Evolutionary conservation across 345 rosid species (phyloP), one percentile per base, ranked within the genome.

Genomic region (Carallia pectinifolia): DNA sequence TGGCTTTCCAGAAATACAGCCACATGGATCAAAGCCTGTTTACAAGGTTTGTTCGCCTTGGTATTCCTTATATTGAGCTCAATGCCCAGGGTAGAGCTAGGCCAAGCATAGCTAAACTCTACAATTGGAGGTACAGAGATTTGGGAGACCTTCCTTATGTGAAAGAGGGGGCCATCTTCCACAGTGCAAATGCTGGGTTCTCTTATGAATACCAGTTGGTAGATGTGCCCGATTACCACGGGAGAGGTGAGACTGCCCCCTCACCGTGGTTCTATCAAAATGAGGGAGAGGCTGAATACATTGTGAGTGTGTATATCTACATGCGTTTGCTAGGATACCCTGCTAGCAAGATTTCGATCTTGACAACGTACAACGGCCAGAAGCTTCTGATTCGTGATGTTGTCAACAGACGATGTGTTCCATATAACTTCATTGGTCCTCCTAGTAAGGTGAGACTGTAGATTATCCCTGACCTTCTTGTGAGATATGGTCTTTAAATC

Each of bases 1-100:
- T 95, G 99, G 99, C 99, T 74, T 95, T 95, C 85, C 99, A 95
- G 80, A 95, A 95, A 80, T 95, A 95, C 66, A 95, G 99, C 74
- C 99, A 95, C 82, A 95, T 95, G 99, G 99, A 95, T 82, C 99
- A 95, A 77, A 95, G 99, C 81, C 85, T 95, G 76, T 95, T 95
- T 77, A 95, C 99, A 9, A 89, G 99, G 82, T 95, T 95, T 81
- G 97, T 95, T 77, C 97, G 99, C 62, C 83, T 92, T 37, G 99
- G 97, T 62, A 90, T 95, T 74, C 99, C 99, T 52, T 90, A 95
- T 78, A 92, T 95, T 61, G 99, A 95, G 88, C 97, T 95, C 71
- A 95, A 95, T 82, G 99, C 99, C 40, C 99, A 95, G 79, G 99
- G 99, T 77, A 86, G 99, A 89, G 97, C 99, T 73, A 83, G 99